A percentile compares a stretch with the other conserved stretches of the same genome.
Conservation (phyloP, 1,284 basidiomycete genomes). For the Chiua sp. region DNA sequence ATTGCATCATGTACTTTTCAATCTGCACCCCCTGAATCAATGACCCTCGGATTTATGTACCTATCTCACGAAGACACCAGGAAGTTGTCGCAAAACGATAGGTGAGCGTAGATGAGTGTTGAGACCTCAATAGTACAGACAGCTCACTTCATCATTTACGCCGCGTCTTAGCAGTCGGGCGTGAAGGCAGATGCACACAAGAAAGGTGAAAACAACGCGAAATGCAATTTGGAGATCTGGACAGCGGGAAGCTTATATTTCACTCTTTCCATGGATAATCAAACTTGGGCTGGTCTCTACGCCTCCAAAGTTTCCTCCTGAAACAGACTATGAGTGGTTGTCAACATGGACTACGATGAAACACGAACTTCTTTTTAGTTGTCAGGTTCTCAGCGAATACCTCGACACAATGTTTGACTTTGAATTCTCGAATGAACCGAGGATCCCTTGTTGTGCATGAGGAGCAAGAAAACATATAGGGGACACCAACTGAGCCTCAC, state of each 20-base stretch:
- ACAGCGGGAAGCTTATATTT: neutral
- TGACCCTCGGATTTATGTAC: too few relatives aligned
- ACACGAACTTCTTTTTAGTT: constrained; percentile 88
- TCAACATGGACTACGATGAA: neutral
- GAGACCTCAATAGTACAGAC: too few relatives aligned
- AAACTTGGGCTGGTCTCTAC: constrained; percentile 86
- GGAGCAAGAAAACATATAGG: neutral
- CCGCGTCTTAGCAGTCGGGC: too few relatives aligned
- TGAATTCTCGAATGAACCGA: constrained; percentile 94
- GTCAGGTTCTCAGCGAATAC: constrained; percentile 83
- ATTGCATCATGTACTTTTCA: neutral
- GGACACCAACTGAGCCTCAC: constrained; percentile 43
- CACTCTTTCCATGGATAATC: constrained; percentile 88
- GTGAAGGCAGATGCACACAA: too few relatives aligned
- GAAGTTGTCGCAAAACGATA: too few relatives aligned
- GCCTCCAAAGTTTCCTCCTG: constrained; percentile 91
- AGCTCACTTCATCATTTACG: too few relatives aligned
- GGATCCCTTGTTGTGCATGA: constrained; percentile 77
- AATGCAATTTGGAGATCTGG: neutral
- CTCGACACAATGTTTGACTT: constrained; percentile 83
- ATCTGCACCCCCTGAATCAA: too few relatives aligned
- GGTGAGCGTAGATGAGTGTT: too few relatives aligned
- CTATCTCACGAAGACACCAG: too few relatives aligned
- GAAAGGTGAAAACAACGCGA: too few relatives aligned
- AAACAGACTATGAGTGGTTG: constrained; percentile 9